phyloP scores from a whole-genome alignment of 306 rosid genomes.

The Medicago lupulina region DNA sequence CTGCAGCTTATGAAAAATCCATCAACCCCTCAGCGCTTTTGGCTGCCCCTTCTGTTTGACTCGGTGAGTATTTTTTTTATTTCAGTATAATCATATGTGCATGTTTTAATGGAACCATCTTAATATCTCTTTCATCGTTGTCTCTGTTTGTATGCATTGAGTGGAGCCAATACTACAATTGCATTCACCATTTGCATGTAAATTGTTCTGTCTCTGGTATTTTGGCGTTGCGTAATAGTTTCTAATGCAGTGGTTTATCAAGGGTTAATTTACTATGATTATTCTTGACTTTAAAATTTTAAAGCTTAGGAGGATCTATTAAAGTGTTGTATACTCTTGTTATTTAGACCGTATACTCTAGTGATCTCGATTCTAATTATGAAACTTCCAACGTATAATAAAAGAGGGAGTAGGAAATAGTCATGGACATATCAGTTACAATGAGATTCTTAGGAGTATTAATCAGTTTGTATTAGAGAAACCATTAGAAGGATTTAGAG shows the following conservation, averaged over 20 bases:
- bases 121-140: neutral
- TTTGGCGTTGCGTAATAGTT: constrained; percentile 5
- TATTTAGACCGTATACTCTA: neutral
- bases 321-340: neutral
- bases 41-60: constrained; percentile 88
- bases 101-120: neutral
- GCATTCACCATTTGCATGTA: constrained; percentile 7
- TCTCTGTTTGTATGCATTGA: constrained; percentile 10
- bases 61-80: constrained; percentile 60
- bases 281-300: neutral
- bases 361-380: neutral
- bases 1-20: constrained; percentile 90
- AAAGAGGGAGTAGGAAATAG: neutral
- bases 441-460: too few relatives aligned
- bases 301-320: too few relatives aligned
- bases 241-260: neutral
- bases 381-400: neutral
- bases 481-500: too few relatives aligned
- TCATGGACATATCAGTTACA: neutral
- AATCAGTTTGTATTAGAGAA: too few relatives aligned
- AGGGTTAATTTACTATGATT: neutral
- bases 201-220: neutral
- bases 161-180: constrained; percentile 11
- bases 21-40: constrained; percentile 91
- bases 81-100: constrained; percentile 22